Evolutionary conservation across 129 eudicot species (phyloP).

Genomic region (Tagetes patula): DNA sequence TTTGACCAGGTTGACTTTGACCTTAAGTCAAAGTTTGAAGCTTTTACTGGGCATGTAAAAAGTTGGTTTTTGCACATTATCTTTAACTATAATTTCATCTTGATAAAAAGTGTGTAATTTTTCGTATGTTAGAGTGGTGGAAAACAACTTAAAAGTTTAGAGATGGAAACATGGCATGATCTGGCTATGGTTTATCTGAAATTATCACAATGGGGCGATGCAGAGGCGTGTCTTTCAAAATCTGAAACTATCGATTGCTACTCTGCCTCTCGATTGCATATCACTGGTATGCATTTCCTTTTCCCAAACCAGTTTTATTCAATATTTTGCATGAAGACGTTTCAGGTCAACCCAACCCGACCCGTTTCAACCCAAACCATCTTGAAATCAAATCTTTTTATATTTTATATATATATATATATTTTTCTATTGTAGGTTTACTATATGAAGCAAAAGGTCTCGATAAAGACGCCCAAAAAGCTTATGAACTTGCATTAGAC

Average conservation of each 20-base stretch:
- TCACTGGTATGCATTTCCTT: conserved; percentile 47
- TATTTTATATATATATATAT: too few relatives aligned
- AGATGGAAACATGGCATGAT: conserved; percentile 87
- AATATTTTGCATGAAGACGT: background rate
- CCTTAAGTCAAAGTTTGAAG: background rate
- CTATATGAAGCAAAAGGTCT: conserved; percentile 75
- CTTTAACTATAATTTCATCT: background rate
- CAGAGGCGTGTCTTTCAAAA: conserved; percentile 78
- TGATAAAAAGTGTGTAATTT: background rate
- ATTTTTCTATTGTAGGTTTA: conserved; percentile 42
- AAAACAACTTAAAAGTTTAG: conserved; percentile 46
- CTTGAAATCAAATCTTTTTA: background rate
- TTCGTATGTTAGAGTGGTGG: conserved; percentile 37
- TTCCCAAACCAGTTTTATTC: too few relatives aligned
- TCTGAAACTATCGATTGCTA: conserved; percentile 51
- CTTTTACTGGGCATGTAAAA: background rate
- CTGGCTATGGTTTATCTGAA: conserved; percentile 66
- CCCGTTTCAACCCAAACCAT: background rate
- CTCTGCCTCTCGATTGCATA: conserved; percentile 76
- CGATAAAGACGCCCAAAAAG: conserved; percentile 64
- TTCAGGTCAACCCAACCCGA: background rate
- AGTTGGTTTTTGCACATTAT: background rate
- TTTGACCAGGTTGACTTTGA: background rate
- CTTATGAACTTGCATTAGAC: conserved; percentile 55
- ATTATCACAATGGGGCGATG: conserved; percentile 75